Percentiles rank a stretch among this genome's conserved stretches.
phyloP scores from a whole-genome alignment of 805 yeast genomes.

The Schwanniomyces polymorphus region DNA sequence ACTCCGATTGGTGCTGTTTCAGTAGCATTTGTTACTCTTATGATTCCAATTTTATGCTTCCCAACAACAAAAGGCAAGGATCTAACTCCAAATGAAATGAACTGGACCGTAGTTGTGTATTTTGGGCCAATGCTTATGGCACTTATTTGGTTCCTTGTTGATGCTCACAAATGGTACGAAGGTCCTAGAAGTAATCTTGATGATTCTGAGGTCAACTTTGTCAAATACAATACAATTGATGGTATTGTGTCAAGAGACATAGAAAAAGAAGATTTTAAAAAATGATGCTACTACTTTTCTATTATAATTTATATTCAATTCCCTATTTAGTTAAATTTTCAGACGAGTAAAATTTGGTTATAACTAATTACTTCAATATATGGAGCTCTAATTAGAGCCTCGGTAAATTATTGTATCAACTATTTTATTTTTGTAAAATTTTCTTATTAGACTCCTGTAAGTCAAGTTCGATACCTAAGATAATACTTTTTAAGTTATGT shows the following conservation, averaged over 20 bases:
- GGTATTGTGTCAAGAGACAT: background rate
- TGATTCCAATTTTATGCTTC: constrained; percentile 64
- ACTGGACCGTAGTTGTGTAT: constrained; percentile 64
- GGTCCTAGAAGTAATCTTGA: constrained; percentile 61
- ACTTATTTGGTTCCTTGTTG: constrained; percentile 48
- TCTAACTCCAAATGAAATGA: constrained; percentile 47
- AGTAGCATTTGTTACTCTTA: constrained; percentile 48
- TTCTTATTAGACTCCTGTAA: constrained; percentile 15
- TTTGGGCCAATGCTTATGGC: constrained; percentile 58
- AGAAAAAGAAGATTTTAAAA: background rate
- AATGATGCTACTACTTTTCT: background rate
- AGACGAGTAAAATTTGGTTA: too few species aligned
- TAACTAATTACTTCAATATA: too few species aligned
- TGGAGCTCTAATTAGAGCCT: too few species aligned
- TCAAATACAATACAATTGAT: background rate
- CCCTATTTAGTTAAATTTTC: background rate
- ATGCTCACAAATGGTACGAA: constrained; percentile 58
- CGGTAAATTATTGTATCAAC: too few species aligned
- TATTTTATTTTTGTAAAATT: constrained; percentile 5
- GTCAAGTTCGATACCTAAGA: constrained; percentile 36
- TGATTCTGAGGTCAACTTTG: constrained; percentile 25
- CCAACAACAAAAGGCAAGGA: constrained; percentile 40
- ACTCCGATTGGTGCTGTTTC: constrained; percentile 50
- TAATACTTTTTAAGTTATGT: constrained; percentile 24
- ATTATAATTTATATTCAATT: background rate